Evolutionary conservation across 1,139 yeast genomes (phyloP).

Genomic region (Kodamaea anthophila): DNA sequence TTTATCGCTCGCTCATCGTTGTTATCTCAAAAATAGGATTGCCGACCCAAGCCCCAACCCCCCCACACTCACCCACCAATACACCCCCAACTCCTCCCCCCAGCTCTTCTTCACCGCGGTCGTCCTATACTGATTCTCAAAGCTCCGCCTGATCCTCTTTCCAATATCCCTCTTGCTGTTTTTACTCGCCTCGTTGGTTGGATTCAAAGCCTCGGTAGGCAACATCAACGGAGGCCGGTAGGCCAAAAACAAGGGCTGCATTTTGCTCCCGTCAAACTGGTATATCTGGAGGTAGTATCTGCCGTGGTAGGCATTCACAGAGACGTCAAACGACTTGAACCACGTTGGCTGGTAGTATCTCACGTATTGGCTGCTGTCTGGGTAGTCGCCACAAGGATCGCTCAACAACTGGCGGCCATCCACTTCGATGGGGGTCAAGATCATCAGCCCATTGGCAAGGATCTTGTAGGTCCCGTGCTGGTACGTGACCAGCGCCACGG

Average conservation of each 20-base stretch:
- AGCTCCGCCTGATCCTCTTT: constrained; percentile 54
- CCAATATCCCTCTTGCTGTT: constrained; percentile 30
- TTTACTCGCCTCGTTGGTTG: constrained; percentile 50
- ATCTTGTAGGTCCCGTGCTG: constrained; percentile 84
- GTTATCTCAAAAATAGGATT: constrained; percentile 11
- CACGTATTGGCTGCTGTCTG: constrained; percentile 51
- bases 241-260: constrained; percentile 87
- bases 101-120: constrained; percentile 52
- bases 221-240: constrained; percentile 94
- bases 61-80: constrained; percentile 40
- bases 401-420: constrained; percentile 92
- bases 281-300: constrained; percentile 67
- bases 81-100: constrained; percentile 38
- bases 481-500: constrained; percentile 71
- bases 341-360: constrained; percentile 66
- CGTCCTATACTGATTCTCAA: constrained; percentile 77
- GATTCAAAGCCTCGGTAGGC: constrained; percentile 87
- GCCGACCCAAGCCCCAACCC: constrained; percentile 19
- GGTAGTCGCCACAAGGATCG: constrained; percentile 67
- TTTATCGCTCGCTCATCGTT: constrained; percentile 1
- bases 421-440: constrained; percentile 67
- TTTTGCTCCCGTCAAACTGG: constrained; percentile 73
- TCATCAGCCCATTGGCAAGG: constrained; percentile 58
- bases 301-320: constrained; percentile 77
- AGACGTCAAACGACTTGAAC: constrained; percentile 53